phyloP scores from a whole-genome alignment of 192 early-diverging fungal genomes.

The Linnemannia elongata region DNA sequence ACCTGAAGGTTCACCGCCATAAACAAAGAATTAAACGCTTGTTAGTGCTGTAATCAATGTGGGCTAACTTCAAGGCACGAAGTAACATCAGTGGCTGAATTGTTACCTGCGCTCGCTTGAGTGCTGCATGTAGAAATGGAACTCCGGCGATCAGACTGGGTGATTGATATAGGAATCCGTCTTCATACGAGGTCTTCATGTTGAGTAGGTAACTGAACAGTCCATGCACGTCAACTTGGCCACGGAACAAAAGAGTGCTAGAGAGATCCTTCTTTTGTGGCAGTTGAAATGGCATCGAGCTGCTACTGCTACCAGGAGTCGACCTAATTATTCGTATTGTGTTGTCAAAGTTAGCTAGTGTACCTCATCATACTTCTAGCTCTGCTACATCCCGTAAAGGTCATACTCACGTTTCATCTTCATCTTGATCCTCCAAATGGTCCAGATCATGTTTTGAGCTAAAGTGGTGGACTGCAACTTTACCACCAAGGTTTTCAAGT shows the following conservation, averaged over 20 bases:
- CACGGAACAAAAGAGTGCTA: constrained; percentile 24
- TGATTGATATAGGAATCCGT: constrained; percentile 43
- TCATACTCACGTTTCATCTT: background rate
- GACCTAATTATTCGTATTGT: background rate
- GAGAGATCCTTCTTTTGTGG: constrained; percentile 22
- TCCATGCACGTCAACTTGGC: constrained; percentile 34
- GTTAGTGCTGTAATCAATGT: too few relatives aligned
- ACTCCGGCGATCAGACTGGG: constrained; percentile 33
- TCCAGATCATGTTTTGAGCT: constrained; percentile 49
- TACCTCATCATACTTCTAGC: background rate
- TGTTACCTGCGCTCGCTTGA: constrained; percentile 35
- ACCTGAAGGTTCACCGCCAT: constrained; percentile 2
- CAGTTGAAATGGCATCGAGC: background rate
- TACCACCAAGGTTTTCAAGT: constrained; percentile 12
- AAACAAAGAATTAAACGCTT: background rate
- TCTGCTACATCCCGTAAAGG: too few relatives aligned
- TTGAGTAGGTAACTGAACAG: constrained; percentile 38
- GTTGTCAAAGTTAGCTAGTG: background rate
- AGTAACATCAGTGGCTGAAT: too few relatives aligned
- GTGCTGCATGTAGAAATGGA: constrained; percentile 40
- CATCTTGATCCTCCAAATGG: constrained; percentile 4
- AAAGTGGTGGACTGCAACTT: constrained; percentile 27
- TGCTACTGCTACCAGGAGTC: background rate
- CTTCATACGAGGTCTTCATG: constrained; percentile 35
- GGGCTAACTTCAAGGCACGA: too few relatives aligned